Evolutionary conservation across 2,329 filamentous ascomycete genomes (phyloP), one percentile per base, ranked within the genome.

Genomic region (Colletotrichum sp.): DNA sequence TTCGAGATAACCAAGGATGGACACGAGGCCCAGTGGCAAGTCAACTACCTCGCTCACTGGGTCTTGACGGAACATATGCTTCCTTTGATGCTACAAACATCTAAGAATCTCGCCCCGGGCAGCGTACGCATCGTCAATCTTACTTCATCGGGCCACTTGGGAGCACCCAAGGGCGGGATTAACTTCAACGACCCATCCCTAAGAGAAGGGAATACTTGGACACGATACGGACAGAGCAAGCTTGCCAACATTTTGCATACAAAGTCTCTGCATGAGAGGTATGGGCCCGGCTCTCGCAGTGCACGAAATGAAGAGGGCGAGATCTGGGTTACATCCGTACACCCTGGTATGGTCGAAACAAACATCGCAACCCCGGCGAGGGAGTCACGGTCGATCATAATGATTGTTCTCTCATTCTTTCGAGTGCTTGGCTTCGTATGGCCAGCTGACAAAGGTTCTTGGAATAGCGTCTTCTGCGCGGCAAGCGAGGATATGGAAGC

Each of bases 241-340:
- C 80, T 90, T 2, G 89, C 89, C 1, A 88, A 89, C 76, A 78
- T 89, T 6, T 80, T 89, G 5, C 88, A 86, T 79, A 80, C 86
- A 5, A 80, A 81, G 16, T 82, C 86, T 60, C 79, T 90, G 3
- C 83, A 87, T 2, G 77, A 79, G 21, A 82, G 80, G 21, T 85
- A 87, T 65, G 83, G 86, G 0, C 76, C 60, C n/a, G 32, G 32
- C 63, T 66, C 34, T 18, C 7, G 26, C 26, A 69, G 21, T 30
- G 55, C 57, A 18, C 55, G 8, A 59, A 34, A 52, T 32, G 4
- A 18, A 6, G 57, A 71, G 32, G 68, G 68, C 28, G 57, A 71
- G n/a, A 64, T 71, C 24, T 71, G 57, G 68, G 57, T 64, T 49
- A 49, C 68, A 18, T 44, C 57, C 13, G 57, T 71, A 12, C 68